These are phyloP conservation scores for Irpex sp. DNA, from an alignment of 1,284 basidiomycete species.

Conservation along the genomic window DNA sequence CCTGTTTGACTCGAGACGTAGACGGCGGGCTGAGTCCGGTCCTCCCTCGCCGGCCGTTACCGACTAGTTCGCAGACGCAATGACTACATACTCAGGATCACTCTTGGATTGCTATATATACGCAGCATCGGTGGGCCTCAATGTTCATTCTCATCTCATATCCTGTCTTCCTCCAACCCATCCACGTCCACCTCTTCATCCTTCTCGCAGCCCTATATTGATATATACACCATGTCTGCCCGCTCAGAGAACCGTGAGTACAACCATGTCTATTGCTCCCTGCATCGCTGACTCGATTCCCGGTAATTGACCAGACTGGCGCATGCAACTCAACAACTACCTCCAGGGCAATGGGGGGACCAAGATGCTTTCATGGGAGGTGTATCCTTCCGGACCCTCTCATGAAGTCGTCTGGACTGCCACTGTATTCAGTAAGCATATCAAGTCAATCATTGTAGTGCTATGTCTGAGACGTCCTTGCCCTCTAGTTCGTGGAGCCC, in stretches of 20 bases:
- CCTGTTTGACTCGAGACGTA: slow-evolving; percentile 6
- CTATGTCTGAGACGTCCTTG: neutral
- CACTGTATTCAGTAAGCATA: slow-evolving; percentile 25
- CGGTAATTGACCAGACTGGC: slow-evolving; percentile 22
- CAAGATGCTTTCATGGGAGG: slow-evolving; percentile 24
- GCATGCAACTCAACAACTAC: slow-evolving; percentile 33
- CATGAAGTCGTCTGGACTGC: slow-evolving; percentile 30
- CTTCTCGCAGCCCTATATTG: neutral
- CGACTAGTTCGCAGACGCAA: neutral
- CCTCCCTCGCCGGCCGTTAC: neutral
- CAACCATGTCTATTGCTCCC: neutral
- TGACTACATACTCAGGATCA: neutral
- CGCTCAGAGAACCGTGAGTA: slow-evolving; percentile 18
- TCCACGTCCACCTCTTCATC: neutral
- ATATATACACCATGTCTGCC: slow-evolving; percentile 15
- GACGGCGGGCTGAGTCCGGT: slow-evolving; percentile 4
- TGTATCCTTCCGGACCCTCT: slow-evolving; percentile 23
- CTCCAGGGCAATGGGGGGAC: slow-evolving; percentile 29
- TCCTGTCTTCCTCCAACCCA: neutral
- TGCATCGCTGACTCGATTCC: neutral
- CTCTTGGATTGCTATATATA: neutral
- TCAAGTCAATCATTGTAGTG: neutral
- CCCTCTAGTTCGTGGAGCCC: slow-evolving; percentile 24
- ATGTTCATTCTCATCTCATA: neutral
- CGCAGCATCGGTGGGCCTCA: neutral